phyloP scores from a whole-genome alignment of 2,329 filamentous ascomycete genomes.

The Cercospora berteroae region DNA sequence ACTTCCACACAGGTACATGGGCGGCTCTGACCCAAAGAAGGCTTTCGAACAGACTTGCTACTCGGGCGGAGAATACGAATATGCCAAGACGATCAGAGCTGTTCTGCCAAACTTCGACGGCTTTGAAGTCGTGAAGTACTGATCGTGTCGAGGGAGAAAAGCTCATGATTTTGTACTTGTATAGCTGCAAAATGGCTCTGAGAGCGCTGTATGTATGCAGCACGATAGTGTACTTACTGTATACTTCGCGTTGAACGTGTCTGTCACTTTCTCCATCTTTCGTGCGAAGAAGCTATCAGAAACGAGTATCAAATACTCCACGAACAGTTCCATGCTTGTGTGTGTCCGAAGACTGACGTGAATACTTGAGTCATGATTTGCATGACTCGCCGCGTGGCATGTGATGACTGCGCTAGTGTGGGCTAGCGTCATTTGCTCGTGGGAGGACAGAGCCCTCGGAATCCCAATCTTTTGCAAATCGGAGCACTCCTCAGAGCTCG shows the following conservation, averaged over 20 bases:
- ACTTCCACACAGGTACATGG: slow-evolving; percentile 20
- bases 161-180: neutral
- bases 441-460: neutral
- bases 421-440: neutral
- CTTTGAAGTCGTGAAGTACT: slow-evolving; percentile 27
- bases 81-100: slow-evolving; percentile 32
- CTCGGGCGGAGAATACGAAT: slow-evolving; percentile 32
- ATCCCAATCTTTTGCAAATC: neutral
- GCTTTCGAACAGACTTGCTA: slow-evolving; percentile 34
- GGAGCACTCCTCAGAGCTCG: neutral
- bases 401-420: neutral
- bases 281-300: neutral
- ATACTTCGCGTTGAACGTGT: neutral
- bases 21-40: slow-evolving; percentile 26
- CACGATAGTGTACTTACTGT: neutral
- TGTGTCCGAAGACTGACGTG: neutral
- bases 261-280: neutral
- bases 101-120: slow-evolving; percentile 29
- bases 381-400: neutral
- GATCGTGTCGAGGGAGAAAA: neutral
- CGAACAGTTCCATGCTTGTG: neutral
- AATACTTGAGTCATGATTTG: neutral
- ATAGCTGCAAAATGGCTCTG: neutral
- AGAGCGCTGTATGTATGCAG: neutral
- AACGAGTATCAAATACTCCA: neutral